These are phyloP conservation scores for Boletus rubropictus DNA, from an alignment of 768 basidiomycete genomes.

Conservation along the genomic window DNA sequence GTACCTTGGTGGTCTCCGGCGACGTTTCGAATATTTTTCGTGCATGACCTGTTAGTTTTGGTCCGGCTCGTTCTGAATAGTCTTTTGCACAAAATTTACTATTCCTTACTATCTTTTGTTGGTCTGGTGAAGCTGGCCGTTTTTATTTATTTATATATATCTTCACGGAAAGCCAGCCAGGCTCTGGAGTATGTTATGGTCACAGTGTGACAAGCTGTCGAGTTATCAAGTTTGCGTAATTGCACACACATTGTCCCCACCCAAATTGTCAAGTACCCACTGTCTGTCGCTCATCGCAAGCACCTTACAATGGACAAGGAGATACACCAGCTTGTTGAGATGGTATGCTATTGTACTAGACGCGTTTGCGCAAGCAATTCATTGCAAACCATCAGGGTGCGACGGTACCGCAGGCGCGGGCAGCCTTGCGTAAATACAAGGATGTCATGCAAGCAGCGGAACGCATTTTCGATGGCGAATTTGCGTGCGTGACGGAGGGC, in stretches of 20 bases:
- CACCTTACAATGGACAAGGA: slow-evolving; percentile 43
- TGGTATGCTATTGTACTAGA: slow-evolving; percentile 33
- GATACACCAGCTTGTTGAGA: slow-evolving; percentile 58
- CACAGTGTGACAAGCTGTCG: slow-evolving; percentile 20
- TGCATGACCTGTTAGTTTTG: slow-evolving; percentile 2
- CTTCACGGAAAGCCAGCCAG: too few species aligned
- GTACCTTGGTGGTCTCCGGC: slow-evolving; percentile 6
- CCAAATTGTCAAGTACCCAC: slow-evolving; percentile 1
- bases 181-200: slow-evolving; percentile 1
- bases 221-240: slow-evolving; percentile 22
- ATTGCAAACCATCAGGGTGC: slow-evolving; percentile 56
- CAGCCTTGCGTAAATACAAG: slow-evolving; percentile 72
- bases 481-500: slow-evolving; percentile 57
- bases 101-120: slow-evolving; percentile 7
- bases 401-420: slow-evolving; percentile 71
- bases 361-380: neutral
- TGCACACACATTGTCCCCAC: slow-evolving; percentile 11
- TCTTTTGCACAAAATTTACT: neutral
- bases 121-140: slow-evolving; percentile 7
- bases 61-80: slow-evolving; percentile 1
- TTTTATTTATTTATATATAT: slow-evolving; percentile 18
- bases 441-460: slow-evolving; percentile 94
- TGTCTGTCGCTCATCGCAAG: slow-evolving; percentile 1
- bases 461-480: slow-evolving; percentile 77
- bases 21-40: slow-evolving; percentile 4